Percentiles rank a stretch among this genome's conserved stretches.
Conservation (phyloP, 345 rosid genomes). For the Populus deltoides region DNA sequence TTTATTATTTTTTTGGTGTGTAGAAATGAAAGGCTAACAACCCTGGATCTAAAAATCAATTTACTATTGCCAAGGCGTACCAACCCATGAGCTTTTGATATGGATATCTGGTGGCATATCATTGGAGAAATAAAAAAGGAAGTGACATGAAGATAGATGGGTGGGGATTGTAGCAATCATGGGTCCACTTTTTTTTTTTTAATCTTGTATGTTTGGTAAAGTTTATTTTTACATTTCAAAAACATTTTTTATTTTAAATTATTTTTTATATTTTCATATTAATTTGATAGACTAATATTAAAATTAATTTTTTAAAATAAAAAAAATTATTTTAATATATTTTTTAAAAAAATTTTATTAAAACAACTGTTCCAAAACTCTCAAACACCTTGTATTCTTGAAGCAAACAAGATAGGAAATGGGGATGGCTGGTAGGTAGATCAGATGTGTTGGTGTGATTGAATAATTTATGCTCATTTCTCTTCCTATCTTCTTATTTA, state of each 20-base stretch:
- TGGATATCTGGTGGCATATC: neutral
- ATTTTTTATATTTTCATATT: neutral
- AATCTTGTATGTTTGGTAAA: too few relatives aligned
- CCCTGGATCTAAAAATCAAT: too few relatives aligned
- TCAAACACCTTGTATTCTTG: neutral
- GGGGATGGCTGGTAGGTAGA: slow-evolving; percentile 8
- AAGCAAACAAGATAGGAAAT: slow-evolving; percentile 5
- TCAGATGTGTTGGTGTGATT: neutral
- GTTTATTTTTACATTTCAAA: too few relatives aligned
- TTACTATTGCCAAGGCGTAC: neutral
- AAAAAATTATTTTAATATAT: too few relatives aligned
- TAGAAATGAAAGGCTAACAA: too few relatives aligned
- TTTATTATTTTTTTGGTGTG: too few relatives aligned
- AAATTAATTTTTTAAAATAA: too few relatives aligned
- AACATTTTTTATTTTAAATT: too few relatives aligned
- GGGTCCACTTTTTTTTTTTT: too few relatives aligned
- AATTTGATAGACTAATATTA: too few relatives aligned
- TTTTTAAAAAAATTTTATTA: too few relatives aligned
- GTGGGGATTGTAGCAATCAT: neutral
- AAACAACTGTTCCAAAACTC: too few relatives aligned
- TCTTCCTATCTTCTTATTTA: neutral
- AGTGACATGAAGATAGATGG: neutral
- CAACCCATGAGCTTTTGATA: neutral
- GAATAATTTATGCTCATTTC: neutral
- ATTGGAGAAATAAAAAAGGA: neutral